Base-by-base conservation (phyloP, 2,329 filamentous ascomycete species). In the Colletotrichum destructivum region DNA sequence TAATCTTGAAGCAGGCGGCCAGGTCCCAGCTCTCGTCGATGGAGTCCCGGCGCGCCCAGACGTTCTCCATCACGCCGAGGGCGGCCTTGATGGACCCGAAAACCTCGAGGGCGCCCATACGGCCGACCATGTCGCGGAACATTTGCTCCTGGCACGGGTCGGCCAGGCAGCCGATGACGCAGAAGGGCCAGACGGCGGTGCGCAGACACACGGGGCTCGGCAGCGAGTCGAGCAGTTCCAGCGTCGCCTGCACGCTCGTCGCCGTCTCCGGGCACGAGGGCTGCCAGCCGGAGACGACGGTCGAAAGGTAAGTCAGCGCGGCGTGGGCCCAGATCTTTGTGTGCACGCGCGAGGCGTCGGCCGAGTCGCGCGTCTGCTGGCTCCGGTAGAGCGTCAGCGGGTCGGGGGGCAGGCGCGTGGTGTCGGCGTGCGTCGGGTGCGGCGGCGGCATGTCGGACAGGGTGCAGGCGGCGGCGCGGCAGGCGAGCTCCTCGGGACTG, bases 221-320 rank as follows among this genome's bases (percentile, higher is more conserved):
- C 18, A 83, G 73, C 35, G 79, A 74, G 16, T 76, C 72, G 9
- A 87, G 75, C 61, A 85, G 75, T 13, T 80, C 76, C 71, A 78
- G 16, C 73, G 73, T 7, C 76, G 77, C 21, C 74, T 75, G 52
- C 74, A 85, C 77, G 26, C 78, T 73, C 31, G 74, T 71, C 3
- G 79, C 79, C 2, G 87, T 82, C 62, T 87, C 85, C 0, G 79
- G 76, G 57, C 79, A 83, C 0, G 81, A 81, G 0, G 86, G 86
- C 71, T 87, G 85, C 87, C 86, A 88, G 4, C 87, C 87, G 1
- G 82, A 83, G 3, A 87, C 80, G 23, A 88, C 85, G 4, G 87
- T 83, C 15, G 81, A 78, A 15, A 88, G 81, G 69, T 88, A 88
- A 9, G 83, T 81, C 2, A 87, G 78, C 0, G 84, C 80, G 1